Evolutionary conservation across 306 rosid genomes (phyloP), one percentile per base, ranked within the genome.

Genomic region (Quercus aquifolioides): DNA sequence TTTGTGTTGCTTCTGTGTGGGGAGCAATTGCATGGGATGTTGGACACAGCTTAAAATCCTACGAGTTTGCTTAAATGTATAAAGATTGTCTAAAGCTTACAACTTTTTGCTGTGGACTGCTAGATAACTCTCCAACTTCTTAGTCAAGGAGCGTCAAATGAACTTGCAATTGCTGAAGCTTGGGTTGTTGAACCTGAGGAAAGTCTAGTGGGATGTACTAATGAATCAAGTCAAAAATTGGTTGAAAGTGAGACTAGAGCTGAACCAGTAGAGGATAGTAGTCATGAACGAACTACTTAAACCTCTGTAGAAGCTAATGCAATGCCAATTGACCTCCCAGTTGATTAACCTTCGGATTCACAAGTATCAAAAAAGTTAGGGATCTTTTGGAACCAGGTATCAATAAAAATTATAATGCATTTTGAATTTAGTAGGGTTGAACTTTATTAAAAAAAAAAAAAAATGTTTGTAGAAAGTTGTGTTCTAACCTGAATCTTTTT

Each of bases 71-170:
- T 12, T 76, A n/a, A 74, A 46, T 20, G 56, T 28, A 41, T 23
- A 17, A 11, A 26, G 5, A 33, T 28, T 43, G 17, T 17, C 8
- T 49, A 28, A 26, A 15, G 25, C 79, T 71, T 78, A 74, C 76
- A 75, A 86, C 46, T 65, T 74, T 80, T 43, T 80, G 25, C 55
- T 81, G 65, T 84, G 85, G 76, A 72, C 73, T 89, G 81, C 77
- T 92, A 96, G 99, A 96, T 96, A 85, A 98, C 99, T 71, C 91
- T 96, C 63, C 83, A 87, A 70, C 94, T 96, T 82, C 96, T 91
- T 80, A 91, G 98, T 85, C 85, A 90, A 84, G 89, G 88, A 77
- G 89, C 52, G 38, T 79, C 78, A 46, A 56, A 71, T 31, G 89
- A 88, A 78, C 85, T 80, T 55, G 84, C 77, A 35, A 73, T 72